Evolutionary conservation across 495 filamentous ascomycete genomes (phyloP).

Genomic region (Xylaria flabelliformis): DNA sequence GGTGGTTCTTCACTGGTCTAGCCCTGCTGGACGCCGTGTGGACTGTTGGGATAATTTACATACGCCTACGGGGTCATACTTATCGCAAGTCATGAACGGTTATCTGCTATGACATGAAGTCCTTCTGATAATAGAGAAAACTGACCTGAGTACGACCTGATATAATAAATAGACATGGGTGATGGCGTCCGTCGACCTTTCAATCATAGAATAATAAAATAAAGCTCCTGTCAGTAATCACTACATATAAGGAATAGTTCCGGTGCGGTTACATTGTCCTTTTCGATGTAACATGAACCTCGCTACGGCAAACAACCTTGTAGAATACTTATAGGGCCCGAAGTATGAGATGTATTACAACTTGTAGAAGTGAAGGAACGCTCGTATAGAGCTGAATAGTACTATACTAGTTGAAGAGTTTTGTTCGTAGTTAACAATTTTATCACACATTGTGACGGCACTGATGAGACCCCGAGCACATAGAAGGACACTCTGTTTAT

Average conservation of each 20-base stretch:
- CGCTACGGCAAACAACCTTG: no score
- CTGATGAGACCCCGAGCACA: no score
- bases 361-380: not conserved
- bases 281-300: not conserved
- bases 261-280: not conserved
- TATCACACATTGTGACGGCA: no score
- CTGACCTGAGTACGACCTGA: no score
- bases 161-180: not conserved
- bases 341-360: not conserved
- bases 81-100: constrained; percentile 8
- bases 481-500: no score
- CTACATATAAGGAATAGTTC: not conserved
- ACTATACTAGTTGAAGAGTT: not conserved
- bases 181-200: not conserved
- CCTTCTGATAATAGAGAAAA: no score
- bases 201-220: not conserved
- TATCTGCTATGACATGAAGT: no score
- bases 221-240: not conserved
- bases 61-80: constrained; percentile 6
- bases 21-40: constrained; percentile 31
- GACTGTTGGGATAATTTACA: constrained; percentile 6
- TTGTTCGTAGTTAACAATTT: not conserved
- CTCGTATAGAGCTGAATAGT: not conserved
- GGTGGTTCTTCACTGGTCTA: constrained; percentile 44
- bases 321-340: no score